A percentile compares a stretch with the other conserved stretches of the same genome.
Conservation (phyloP, 768 basidiomycete genomes). For the Lactifluus piperatus region DNA sequence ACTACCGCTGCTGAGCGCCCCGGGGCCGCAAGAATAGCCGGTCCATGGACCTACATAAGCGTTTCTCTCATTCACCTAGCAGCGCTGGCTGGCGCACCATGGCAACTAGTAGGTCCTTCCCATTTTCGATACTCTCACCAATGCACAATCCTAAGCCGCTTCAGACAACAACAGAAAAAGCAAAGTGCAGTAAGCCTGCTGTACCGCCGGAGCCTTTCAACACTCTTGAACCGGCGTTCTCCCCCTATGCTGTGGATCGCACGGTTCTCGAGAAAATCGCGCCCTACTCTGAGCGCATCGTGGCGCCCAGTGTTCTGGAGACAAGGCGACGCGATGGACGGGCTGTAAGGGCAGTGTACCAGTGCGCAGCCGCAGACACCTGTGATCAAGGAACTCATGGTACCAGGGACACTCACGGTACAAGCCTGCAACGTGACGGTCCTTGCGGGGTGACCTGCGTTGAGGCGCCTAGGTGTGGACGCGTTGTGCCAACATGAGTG, state of each 20-base stretch:
- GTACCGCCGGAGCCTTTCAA: conserved; percentile 39
- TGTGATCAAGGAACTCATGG: conserved; percentile 78
- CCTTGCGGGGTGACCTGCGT: too few relatives aligned
- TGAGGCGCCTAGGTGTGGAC: too few relatives aligned
- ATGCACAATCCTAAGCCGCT: background rate
- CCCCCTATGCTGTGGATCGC: conserved; percentile 53
- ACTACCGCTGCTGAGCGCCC: too few relatives aligned
- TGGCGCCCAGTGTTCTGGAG: conserved; percentile 63
- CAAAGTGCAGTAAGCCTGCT: background rate
- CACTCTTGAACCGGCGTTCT: conserved; percentile 73
- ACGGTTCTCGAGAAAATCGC: conserved; percentile 55
- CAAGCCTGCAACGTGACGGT: too few relatives aligned
- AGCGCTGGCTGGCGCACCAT: conserved; percentile 18
- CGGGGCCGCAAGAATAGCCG: conserved; percentile 12
- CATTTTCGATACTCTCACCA: background rate
- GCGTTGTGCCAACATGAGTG: too few relatives aligned
- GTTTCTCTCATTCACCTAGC: conserved; percentile 12
- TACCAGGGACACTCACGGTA: too few relatives aligned
- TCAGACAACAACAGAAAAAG: conserved; percentile 14
- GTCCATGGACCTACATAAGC: conserved; percentile 9
- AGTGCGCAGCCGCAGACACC: conserved; percentile 60
- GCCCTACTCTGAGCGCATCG: conserved; percentile 60
- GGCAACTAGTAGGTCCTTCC: conserved; percentile 4
- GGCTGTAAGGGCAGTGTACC: conserved; percentile 80
- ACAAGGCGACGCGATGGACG: conserved; percentile 69